Base-by-base conservation (phyloP, 495 filamentous ascomycete species). In the Neurospora sp. region DNA sequence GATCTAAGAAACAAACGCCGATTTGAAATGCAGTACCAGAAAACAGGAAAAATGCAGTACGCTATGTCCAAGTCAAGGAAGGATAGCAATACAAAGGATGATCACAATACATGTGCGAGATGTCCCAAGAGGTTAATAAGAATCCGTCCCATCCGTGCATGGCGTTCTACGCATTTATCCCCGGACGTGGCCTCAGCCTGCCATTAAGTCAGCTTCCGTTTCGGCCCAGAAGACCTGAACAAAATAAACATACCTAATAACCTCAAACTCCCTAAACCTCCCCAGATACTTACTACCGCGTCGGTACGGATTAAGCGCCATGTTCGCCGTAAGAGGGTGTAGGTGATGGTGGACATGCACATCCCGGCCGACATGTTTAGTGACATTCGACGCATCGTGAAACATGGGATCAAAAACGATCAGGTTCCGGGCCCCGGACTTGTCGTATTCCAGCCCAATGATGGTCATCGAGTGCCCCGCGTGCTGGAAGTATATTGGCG, bases 401-500 rank as follows among this genome's bases (percentile, higher is more conserved):
- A 93, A 95, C 83, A 91, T 91, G 1, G 96, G 94, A 80, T 98
- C 96, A 76, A 97, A 97, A 22, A 97, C 91, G 4, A 99, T 81
- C 10, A 99, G 81, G 74, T 92, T 91, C 69, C 87, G 85, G 39
- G 81, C 81, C 39, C 93, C 94, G 73, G 91, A 86, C 40, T 79
- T 83, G 10, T 85, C 86, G 37, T 86, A 85, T 77, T 98, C 94
- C 44, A 97, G 86, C 1, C 96, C 96, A 70, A 99, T 85, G 53
- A 98, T 94, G 2, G 94, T 98, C 83, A 97, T 86, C 5, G 94
- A 97, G 77, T 99, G 96, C 7, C 94, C 94, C 70, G 88, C 86
- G 75, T 96, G 92, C 80, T 99, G 96, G 75, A 98, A 92, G 79
- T 98, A 98, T 65, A 98, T 89, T 2, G 96, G 94, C 27, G 96